These are phyloP conservation scores for Purshia tridentata DNA, from an alignment of 306 rosid genomes.

Conservation along the genomic window DNA sequence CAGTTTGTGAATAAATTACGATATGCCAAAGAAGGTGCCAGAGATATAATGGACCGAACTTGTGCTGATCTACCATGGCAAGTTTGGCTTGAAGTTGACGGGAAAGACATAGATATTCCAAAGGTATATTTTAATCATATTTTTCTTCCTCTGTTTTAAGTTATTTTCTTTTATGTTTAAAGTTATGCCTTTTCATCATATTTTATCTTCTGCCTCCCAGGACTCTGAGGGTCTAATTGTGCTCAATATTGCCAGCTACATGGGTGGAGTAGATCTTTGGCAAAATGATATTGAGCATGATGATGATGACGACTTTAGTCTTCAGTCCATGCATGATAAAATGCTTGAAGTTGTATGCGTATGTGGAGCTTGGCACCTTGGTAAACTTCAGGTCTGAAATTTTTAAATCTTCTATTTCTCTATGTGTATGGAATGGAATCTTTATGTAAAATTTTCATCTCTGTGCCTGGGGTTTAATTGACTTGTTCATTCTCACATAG, in stretches of 20 bases:
- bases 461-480: neutral
- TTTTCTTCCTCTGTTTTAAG: constrained; percentile 11
- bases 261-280: constrained; percentile 90
- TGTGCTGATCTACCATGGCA: constrained; percentile 91
- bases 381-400: constrained; percentile 68
- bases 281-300: constrained; percentile 64
- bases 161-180: constrained; percentile 12
- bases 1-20: constrained; percentile 69
- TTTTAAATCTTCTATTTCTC: neutral
- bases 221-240: constrained; percentile 79
- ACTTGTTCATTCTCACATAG: neutral
- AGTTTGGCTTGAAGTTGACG: constrained; percentile 87
- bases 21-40: constrained; percentile 86
- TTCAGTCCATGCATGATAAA: constrained; percentile 66
- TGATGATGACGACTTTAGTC: constrained; percentile 59
- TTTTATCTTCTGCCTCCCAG: constrained; percentile 33
- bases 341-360: constrained; percentile 71
- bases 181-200: neutral
- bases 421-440: neutral
- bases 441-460: neutral
- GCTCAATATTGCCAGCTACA: constrained; percentile 79
- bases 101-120: constrained; percentile 66
- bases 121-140: constrained; percentile 37
- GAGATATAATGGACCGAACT: constrained; percentile 78
- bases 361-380: constrained; percentile 86